Evolutionary conservation across 2,329 filamentous ascomycete species (phyloP), one percentile per base, ranked within the genome.

Genomic region (Paecilomyces dactylethromorphus): DNA sequence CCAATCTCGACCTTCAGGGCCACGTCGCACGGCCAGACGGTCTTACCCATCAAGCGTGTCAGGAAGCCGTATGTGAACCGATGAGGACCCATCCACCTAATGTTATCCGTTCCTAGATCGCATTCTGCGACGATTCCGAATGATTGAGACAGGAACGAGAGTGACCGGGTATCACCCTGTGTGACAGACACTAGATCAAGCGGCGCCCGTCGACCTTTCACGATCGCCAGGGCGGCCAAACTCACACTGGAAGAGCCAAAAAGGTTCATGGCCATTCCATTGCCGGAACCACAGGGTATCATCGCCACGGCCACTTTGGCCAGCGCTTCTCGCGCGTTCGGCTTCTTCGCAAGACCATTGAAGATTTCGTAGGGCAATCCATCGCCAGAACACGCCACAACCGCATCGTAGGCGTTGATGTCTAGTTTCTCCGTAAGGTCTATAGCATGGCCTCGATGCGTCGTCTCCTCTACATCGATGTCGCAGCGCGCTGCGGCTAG

Each of bases 361-460:
- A 97, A 96, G 8, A 96, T 89, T 74, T 99, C 94, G 71, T 96
- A 89, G 0, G 91, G 88, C 45, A 96, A 81, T 10, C 94, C 94
- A 67, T 99, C 94, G 3, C 94, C 94, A 0, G 93, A 97, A 70
- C 91, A 94, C 62, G 91, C 90, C 26, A 93, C 86, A 13, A 97
- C 83, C 8, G 92, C 88, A 76, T 99, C 94, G 73, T 87, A 96
- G 1, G 82, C 84, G 54, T 92, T 84, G 29, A 94, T 82, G 69
- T 97, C 90, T 54, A 96, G 76, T 50, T 86, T 81, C 69, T 89
- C 82, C 11, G 86, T 87, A 60, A 97, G 87, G 21, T 91, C 88
- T 1, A 87, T 81, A 0, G 90, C 94, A 74, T 97, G 89, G 3
- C 91, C 91, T 13, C 82, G 79, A 69, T 87, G 83, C 49, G 81